These are phyloP conservation scores for Rutstroemia sp. DNA, from an alignment of 2,329 filamentous ascomycete species.

Conservation along the genomic window DNA sequence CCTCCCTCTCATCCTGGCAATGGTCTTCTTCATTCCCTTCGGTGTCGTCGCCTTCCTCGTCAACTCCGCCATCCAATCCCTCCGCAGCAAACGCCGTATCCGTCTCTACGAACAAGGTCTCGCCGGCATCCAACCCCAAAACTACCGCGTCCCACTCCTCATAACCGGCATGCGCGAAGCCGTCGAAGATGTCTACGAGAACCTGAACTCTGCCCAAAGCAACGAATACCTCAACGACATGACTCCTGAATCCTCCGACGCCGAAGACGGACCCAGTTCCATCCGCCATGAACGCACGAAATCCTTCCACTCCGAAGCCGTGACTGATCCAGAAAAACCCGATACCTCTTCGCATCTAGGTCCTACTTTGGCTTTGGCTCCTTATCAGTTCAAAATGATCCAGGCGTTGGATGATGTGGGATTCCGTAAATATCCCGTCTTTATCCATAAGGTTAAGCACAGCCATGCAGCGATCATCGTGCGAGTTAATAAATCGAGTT, in stretches of 20 bases:
- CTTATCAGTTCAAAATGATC: constrained; percentile 81
- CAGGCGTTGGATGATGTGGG: constrained; percentile 60
- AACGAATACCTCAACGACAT: constrained; percentile 60
- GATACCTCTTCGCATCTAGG: constrained; percentile 19
- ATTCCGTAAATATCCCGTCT: constrained; percentile 60
- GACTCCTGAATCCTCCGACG: constrained; percentile 42
- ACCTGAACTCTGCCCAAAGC: constrained; percentile 31
- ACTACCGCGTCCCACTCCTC: constrained; percentile 70
- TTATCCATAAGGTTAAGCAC: constrained; percentile 71
- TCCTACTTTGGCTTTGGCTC: constrained; percentile 71
- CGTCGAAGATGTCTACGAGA: constrained; percentile 52
- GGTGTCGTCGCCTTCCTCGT: constrained; percentile 63
- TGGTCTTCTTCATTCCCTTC: constrained; percentile 67
- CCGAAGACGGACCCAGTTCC: constrained; percentile 22
- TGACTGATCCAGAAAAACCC: constrained; percentile 15
- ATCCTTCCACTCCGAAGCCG: constrained; percentile 5
- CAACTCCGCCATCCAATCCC: constrained; percentile 70
- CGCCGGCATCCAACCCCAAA: constrained; percentile 57
- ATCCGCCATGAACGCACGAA: constrained; percentile 12
- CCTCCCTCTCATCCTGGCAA: constrained; percentile 55
- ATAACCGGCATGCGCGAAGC: constrained; percentile 68
- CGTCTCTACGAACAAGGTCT: constrained; percentile 65
- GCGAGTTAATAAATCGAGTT: constrained; percentile 57
- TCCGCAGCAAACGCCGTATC: constrained; percentile 68
- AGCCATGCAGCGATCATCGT: constrained; percentile 89